Base-by-base conservation (phyloP, 23 red algal genomes). In the Gracilariopsis chorda region DNA sequence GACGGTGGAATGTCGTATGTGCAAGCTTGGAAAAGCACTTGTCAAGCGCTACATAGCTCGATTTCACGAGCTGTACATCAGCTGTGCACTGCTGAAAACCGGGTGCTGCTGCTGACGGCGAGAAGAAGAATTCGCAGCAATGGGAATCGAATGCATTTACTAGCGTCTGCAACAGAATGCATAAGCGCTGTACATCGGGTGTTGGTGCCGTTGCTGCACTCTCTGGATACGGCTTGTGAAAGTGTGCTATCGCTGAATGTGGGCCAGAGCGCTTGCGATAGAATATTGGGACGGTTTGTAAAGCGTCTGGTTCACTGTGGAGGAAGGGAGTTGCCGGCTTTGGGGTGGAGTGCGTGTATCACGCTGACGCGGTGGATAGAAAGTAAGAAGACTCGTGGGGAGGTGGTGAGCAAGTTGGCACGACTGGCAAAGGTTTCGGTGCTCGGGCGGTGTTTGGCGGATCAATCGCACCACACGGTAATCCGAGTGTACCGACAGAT, bases 311-410 rank as follows among this genome's bases (percentile, higher is more conserved):
- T 63, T 19, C 40, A 46, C 35, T 13, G 47, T 1, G 78, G 53
- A 4, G 27, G 33, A 46, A 40, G 56, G 20, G 78, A 64, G 4
- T 20, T 46, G 21, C 78, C 78, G 40, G 14, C 78, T 1, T 33
- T 83, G 78, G 78, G 78, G 9, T 83, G 78, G 78, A 45, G 53
- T 24, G 78, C 53, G 19, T 34, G 35, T 23, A 56, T 40, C 3
- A 83, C 78, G 16, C 30, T 82, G 8, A 80, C 77, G 44, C 44
- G 77, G 28, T 80, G 77, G 77, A 80, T 80, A 16, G 77, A 41
- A 42, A 23, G 35, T 20, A 53, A 42, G 16, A 80, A 80, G 51
- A 56, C 58, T 24, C 53, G 77, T 25, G 42, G 27, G 24, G 77
- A 80, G 27, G 39, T 58, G 49, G 48, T 56, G 1, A 27, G 35